phyloP scores from a whole-genome alignment of 768 basidiomycete genomes.

The Leccinum boreale region DNA sequence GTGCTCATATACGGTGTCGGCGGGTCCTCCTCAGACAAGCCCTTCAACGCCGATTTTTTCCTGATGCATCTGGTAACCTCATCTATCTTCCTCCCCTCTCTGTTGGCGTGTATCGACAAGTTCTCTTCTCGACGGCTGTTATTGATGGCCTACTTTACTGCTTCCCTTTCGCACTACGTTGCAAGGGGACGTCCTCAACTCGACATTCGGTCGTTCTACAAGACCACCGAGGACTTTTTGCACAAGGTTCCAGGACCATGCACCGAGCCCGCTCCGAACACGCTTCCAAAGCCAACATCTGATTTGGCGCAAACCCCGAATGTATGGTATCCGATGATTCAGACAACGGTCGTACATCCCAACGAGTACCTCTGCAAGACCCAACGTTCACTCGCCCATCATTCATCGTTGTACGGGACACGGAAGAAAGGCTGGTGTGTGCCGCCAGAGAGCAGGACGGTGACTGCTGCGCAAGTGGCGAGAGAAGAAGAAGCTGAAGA shows the following conservation, averaged over 20 bases:
- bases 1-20: conserved; percentile 58
- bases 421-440: conserved; percentile 28
- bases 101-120: conserved; percentile 36
- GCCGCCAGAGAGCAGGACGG: conserved; percentile 10
- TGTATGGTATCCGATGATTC: conserved; percentile 55
- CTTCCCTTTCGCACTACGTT: conserved; percentile 29
- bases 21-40: conserved; percentile 43
- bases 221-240: conserved; percentile 26
- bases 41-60: conserved; percentile 67
- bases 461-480: conserved; percentile 14
- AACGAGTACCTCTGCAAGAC: conserved; percentile 53
- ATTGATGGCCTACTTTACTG: conserved; percentile 28
- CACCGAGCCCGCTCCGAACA: conserved; percentile 23
- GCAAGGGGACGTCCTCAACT: conserved; percentile 33
- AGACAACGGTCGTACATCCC: conserved; percentile 51
- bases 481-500: conserved; percentile 26
- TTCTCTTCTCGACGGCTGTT: conserved; percentile 25
- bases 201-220: conserved; percentile 31
- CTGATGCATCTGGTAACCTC: conserved; percentile 72
- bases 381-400: conserved; percentile 48
- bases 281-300: conserved; percentile 32
- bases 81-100: conserved; percentile 54
- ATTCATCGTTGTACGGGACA: conserved; percentile 40
- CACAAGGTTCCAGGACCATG: conserved; percentile 31
- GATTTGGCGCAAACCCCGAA: conserved; percentile 41